These are phyloP conservation scores for Wakefieldia striispora DNA, from an alignment of 768 basidiomycete species.

Conservation along the genomic window DNA sequence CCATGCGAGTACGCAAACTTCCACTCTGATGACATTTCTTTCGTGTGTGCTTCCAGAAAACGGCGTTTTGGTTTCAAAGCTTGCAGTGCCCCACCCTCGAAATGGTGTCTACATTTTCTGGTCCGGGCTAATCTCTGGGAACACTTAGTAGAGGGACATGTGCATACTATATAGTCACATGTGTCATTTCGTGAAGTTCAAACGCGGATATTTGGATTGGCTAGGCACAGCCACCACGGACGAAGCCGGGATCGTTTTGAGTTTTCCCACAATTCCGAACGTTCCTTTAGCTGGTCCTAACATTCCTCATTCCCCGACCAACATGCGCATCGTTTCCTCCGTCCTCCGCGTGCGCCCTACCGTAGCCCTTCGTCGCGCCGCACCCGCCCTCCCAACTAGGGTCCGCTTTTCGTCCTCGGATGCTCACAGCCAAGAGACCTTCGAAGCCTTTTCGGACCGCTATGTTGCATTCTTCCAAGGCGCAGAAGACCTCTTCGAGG, in stretches of 20 bases:
- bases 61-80: too few species aligned
- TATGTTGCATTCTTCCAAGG: slow-evolving; percentile 92
- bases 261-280: slow-evolving; percentile 13
- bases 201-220: too few species aligned
- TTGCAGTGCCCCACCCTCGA: too few species aligned
- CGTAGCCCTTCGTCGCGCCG: slow-evolving; percentile 37
- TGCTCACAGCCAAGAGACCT: slow-evolving; percentile 84
- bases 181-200: too few species aligned
- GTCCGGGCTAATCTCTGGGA: too few species aligned
- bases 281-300: background rate
- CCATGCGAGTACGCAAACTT: too few species aligned
- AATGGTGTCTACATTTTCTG: too few species aligned
- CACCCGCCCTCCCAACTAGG: slow-evolving; percentile 41
- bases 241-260: slow-evolving; percentile 12
- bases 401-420: slow-evolving; percentile 41
- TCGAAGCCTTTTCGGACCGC: slow-evolving; percentile 91
- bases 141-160: too few species aligned
- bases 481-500: slow-evolving; percentile 95
- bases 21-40: too few species aligned
- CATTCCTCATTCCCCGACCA: slow-evolving; percentile 20
- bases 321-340: slow-evolving; percentile 61
- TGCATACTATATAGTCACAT: too few species aligned
- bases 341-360: slow-evolving; percentile 62
- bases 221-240: slow-evolving; percentile 20
- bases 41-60: too few species aligned